phyloP scores from a whole-genome alignment of 1,284 basidiomycete species.

The Malassezia restricta region DNA sequence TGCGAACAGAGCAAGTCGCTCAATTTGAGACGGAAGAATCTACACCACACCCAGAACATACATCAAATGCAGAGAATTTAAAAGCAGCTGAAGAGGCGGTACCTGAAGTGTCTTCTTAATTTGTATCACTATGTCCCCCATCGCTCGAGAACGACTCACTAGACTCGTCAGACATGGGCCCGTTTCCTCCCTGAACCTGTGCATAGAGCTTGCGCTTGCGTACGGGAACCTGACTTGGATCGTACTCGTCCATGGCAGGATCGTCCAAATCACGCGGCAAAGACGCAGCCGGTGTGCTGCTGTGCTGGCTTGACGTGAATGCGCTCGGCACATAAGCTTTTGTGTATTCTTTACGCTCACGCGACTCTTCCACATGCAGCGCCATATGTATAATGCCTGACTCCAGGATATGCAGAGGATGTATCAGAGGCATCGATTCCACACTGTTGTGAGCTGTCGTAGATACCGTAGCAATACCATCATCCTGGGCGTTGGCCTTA shows the following conservation, averaged over 20 bases:
- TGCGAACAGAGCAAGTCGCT: constrained; percentile 1
- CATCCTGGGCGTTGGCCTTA: background rate
- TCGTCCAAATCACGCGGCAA: constrained; percentile 14
- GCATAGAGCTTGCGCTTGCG: constrained; percentile 7
- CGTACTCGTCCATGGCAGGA: constrained; percentile 3
- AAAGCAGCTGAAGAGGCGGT: background rate
- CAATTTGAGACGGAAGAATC: background rate
- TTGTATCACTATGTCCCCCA: too few relatives aligned
- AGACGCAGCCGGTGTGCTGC: background rate
- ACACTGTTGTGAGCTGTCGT: background rate
- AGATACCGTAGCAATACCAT: background rate
- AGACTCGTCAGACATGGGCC: constrained; percentile 10
- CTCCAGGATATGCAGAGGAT: constrained; percentile 10
- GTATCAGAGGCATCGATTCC: background rate
- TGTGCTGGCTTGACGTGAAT: background rate
- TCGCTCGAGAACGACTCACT: constrained; percentile 1
- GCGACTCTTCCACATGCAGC: constrained; percentile 7
- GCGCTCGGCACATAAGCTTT: background rate
- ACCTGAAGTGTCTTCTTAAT: too few relatives aligned
- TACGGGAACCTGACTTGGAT: background rate
- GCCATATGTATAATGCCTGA: constrained; percentile 11
- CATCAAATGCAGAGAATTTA: background rate
- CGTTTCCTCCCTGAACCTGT: background rate
- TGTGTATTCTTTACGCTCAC: background rate
- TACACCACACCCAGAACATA: background rate